Evolutionary conservation across 306 rosid genomes (phyloP).

Genomic region (Dalbergia oliveri): DNA sequence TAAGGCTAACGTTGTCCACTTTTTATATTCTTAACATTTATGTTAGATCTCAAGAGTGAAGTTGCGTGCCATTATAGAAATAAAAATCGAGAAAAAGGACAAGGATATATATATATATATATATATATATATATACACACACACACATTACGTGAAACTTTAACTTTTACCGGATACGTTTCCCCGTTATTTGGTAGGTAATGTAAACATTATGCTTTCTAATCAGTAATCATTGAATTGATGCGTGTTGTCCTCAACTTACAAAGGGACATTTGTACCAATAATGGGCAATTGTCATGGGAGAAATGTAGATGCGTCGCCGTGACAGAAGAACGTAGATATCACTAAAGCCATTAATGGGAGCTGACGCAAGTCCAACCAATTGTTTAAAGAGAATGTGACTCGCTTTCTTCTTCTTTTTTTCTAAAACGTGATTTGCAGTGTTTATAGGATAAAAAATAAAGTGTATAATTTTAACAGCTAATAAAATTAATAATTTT

Average conservation of each 20-base stretch:
- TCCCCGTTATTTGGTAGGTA: too few species aligned
- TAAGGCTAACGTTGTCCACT: not conserved
- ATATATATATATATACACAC: too few species aligned
- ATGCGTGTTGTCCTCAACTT: not conserved
- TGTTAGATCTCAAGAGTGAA: not conserved
- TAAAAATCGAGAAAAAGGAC: not conserved
- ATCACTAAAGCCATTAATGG: not conserved
- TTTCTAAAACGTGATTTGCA: too few species aligned
- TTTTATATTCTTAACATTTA: not conserved
- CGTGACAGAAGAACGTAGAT: too few species aligned
- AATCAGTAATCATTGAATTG: not conserved
- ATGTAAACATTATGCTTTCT: not conserved
- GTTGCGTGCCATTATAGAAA: too few species aligned
- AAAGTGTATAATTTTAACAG: too few species aligned
- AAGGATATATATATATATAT: too few species aligned
- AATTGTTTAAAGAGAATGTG: not conserved
- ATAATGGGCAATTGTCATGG: not conserved
- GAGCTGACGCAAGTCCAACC: not conserved
- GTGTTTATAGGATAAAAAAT: too few species aligned
- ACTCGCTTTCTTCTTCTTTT: not conserved
- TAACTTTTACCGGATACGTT: too few species aligned
- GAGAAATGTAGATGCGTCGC: too few species aligned
- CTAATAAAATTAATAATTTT: too few species aligned
- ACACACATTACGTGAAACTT: too few species aligned
- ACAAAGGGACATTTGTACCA: not conserved